Conservation (phyloP, 2,329 filamentous ascomycete genomes). For the Cladosporium sp. region DNA sequence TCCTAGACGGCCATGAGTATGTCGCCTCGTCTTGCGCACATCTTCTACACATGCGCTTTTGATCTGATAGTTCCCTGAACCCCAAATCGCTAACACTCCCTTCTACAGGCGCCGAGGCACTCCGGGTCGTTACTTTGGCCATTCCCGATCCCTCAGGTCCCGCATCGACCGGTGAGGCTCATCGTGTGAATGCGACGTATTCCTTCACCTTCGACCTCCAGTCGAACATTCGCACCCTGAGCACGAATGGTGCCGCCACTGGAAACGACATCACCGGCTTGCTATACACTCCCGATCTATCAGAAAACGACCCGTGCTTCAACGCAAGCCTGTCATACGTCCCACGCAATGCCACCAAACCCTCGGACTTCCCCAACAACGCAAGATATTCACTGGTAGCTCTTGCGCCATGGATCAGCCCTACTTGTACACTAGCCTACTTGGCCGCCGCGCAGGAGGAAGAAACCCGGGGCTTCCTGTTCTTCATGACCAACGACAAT, state of each 20-base stretch:
- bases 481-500: constrained; percentile 52
- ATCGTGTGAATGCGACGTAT: constrained; percentile 29
- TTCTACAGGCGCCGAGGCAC: constrained; percentile 32
- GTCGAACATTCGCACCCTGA: constrained; percentile 73
- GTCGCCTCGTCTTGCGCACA: constrained; percentile 29
- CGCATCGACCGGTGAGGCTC: constrained; percentile 18
- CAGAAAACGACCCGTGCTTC: constrained; percentile 60
- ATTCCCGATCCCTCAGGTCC: constrained; percentile 32
- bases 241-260: constrained; percentile 63
- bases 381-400: constrained; percentile 73
- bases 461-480: constrained; percentile 57
- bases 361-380: constrained; percentile 63
- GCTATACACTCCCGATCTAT: constrained; percentile 79
- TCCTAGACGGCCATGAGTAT: constrained; percentile 42
- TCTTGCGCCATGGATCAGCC: constrained; percentile 81
- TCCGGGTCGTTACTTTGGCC: constrained; percentile 35
- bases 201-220: constrained; percentile 41
- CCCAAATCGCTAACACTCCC: not conserved
- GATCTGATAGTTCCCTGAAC: not conserved
- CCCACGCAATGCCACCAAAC: constrained; percentile 73
- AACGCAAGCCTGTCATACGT: constrained; percentile 66
- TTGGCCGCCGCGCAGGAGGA: constrained; percentile 64
- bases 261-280: constrained; percentile 72
- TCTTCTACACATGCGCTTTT: constrained; percentile 2
- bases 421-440: constrained; percentile 72